Evolutionary conservation across 2,329 filamentous ascomycete species (phyloP).

Genomic region (Penicillium griseofulvum): DNA sequence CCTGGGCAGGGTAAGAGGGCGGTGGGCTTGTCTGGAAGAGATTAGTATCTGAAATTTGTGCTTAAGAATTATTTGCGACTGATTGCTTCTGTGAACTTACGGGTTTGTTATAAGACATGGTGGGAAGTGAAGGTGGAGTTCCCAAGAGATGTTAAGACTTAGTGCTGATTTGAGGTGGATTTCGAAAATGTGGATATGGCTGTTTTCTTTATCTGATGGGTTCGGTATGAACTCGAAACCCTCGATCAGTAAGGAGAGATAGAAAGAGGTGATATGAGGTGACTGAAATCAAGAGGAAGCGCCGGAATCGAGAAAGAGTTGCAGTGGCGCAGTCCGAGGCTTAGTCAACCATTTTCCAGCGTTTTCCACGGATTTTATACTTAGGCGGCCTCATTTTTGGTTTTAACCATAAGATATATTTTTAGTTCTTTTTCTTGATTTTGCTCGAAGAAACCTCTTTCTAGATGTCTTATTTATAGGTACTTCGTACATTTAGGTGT

Average conservation of each 20-base stretch:
- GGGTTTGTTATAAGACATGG: slow-evolving; percentile 36
- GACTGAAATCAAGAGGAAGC: neutral
- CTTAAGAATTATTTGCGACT: neutral
- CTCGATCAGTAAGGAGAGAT: neutral
- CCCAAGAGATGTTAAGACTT: neutral
- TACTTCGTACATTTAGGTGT: no score
- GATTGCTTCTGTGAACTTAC: slow-evolving; percentile 20
- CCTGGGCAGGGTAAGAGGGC: slow-evolving; percentile 38
- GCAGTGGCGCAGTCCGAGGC: slow-evolving; percentile 1
- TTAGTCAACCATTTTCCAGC: slow-evolving; percentile 1
- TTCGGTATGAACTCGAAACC: neutral
- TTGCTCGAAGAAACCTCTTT: no score
- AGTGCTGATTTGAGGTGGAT: slow-evolving; percentile 2
- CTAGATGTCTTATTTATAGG: no score
- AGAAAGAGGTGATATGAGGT: neutral
- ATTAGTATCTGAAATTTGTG: neutral
- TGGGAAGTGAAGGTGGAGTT: slow-evolving; percentile 10
- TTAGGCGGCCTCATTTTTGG: neutral
- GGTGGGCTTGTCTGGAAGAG: slow-evolving; percentile 32
- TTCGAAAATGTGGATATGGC: neutral
- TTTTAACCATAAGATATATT: no score
- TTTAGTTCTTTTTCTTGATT: no score
- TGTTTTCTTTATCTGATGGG: neutral
- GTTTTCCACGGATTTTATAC: neutral
- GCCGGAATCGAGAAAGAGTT: neutral